Percentiles rank a stretch among this genome's conserved stretches.
phyloP scores from a whole-genome alignment of 352 stramenopile genomes.

The Globisporangium cylindrosporum region DNA sequence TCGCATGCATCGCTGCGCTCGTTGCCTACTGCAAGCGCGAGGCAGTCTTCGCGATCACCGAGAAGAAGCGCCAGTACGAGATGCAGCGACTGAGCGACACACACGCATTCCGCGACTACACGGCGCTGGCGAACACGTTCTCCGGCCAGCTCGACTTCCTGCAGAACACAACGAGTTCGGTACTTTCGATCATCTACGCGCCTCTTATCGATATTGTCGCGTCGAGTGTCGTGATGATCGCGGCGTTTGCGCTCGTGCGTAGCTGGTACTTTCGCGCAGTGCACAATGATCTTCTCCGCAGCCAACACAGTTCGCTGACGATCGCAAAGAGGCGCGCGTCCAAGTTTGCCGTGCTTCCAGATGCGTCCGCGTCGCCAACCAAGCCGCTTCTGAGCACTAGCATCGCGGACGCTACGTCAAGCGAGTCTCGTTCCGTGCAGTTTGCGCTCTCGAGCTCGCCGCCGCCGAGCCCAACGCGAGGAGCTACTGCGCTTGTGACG shows the following conservation, averaged over 20 bases:
- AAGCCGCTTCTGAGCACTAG: constrained; percentile 11
- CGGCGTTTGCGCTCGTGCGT: constrained; percentile 19
- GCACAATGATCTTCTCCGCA: constrained; percentile 13
- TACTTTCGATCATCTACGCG: constrained; percentile 21
- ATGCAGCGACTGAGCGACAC: constrained; percentile 22
- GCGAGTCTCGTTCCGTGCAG: constrained; percentile 19
- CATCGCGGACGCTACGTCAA: constrained; percentile 20
- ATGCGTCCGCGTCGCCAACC: constrained; percentile 13
- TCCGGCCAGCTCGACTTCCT: constrained; percentile 15
- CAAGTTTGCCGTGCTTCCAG: constrained; percentile 20
- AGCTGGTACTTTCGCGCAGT: constrained; percentile 19
- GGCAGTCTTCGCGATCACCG: constrained; percentile 17
- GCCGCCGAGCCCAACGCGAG: constrained; percentile 6
- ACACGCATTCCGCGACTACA: constrained; percentile 20
- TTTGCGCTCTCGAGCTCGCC: constrained; percentile 18
- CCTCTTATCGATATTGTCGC: constrained; percentile 17
- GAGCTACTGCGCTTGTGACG: neutral
- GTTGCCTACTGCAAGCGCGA: constrained; percentile 9
- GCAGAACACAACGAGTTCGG: constrained; percentile 14
- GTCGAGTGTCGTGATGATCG: constrained; percentile 22
- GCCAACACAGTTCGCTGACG: constrained; percentile 12
- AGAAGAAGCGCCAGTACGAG: constrained; percentile 16
- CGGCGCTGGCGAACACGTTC: constrained; percentile 30
- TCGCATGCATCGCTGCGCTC: constrained; percentile 23
- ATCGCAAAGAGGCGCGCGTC: neutral